phyloP scores from a whole-genome alignment of 2,329 filamentous ascomycete species.

The Fusarium sp. region DNA sequence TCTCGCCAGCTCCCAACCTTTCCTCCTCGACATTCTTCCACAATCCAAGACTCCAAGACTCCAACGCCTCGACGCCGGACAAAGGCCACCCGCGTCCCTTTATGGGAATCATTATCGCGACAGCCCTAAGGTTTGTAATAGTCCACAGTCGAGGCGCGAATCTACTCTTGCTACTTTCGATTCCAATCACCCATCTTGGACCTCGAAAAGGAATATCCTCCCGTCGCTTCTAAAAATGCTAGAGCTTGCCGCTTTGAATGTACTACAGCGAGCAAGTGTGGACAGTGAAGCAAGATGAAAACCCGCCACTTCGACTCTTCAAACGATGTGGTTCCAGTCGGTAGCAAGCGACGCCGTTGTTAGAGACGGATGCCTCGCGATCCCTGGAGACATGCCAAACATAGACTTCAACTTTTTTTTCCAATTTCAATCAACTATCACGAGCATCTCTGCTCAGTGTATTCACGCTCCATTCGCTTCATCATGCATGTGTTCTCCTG shows the following conservation, averaged over 20 bases:
- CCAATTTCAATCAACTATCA: background rate
- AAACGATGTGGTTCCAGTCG: constrained; percentile 45
- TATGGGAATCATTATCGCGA: constrained; percentile 24
- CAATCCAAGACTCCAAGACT: constrained; percentile 4
- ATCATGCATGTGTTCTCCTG: background rate
- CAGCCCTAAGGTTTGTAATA: constrained; percentile 34
- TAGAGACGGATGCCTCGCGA: constrained; percentile 47
- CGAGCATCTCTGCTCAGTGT: background rate
- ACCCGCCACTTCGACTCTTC: constrained; percentile 45
- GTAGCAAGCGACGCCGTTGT: constrained; percentile 46
- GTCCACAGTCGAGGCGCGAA: constrained; percentile 1
- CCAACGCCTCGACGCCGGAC: background rate
- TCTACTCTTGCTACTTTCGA: background rate
- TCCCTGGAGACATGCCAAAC: constrained; percentile 51
- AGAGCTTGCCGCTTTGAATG: constrained; percentile 71
- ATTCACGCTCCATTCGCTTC: background rate
- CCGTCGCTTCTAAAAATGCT: constrained; percentile 70
- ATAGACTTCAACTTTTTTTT: background rate
- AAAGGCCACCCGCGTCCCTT: constrained; percentile 9
- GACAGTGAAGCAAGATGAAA: constrained; percentile 76
- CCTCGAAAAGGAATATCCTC: background rate
- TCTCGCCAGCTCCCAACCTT: constrained; percentile 1
- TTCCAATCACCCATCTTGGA: background rate
- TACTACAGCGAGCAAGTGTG: constrained; percentile 73
- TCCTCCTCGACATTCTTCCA: constrained; percentile 3